Conservation (phyloP, 73 alveolate genomes). For the Paramecium sonneborni region DNA sequence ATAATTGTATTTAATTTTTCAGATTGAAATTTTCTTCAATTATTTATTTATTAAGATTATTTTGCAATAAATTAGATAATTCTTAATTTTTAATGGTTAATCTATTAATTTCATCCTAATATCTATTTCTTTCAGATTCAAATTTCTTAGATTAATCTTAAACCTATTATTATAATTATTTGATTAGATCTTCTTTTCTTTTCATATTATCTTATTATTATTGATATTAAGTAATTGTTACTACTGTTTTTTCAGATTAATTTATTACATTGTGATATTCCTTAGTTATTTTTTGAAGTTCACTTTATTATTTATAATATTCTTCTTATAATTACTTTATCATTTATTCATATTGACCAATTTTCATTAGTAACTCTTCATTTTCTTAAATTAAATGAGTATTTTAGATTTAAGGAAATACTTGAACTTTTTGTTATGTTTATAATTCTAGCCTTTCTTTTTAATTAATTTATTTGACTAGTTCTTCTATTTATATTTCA, state of each 20-base stretch:
- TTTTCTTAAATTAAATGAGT: neutral
- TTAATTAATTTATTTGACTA: neutral
- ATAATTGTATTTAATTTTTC: neutral
- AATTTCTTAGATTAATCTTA: neutral
- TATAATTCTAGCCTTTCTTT: neutral
- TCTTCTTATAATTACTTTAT: neutral
- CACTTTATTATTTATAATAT: neutral
- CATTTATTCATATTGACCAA: neutral
- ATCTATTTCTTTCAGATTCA: neutral
- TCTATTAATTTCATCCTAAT: neutral
- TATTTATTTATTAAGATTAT: neutral
- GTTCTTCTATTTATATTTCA: neutral
- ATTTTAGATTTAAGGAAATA: neutral
- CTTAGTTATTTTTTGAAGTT: neutral
- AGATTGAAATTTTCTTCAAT: neutral
- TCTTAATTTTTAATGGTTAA: neutral
- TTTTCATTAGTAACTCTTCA: neutral
- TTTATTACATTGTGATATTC: neutral
- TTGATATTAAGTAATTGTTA: neutral
- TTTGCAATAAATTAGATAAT: neutral
- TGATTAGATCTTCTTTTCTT: neutral
- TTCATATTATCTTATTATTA: neutral
- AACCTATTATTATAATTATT: neutral
- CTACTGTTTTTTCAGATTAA: neutral
- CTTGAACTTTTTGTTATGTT: neutral